phyloP scores from a whole-genome alignment of 2,329 filamentous ascomycete species.

The Fusarium sp. region DNA sequence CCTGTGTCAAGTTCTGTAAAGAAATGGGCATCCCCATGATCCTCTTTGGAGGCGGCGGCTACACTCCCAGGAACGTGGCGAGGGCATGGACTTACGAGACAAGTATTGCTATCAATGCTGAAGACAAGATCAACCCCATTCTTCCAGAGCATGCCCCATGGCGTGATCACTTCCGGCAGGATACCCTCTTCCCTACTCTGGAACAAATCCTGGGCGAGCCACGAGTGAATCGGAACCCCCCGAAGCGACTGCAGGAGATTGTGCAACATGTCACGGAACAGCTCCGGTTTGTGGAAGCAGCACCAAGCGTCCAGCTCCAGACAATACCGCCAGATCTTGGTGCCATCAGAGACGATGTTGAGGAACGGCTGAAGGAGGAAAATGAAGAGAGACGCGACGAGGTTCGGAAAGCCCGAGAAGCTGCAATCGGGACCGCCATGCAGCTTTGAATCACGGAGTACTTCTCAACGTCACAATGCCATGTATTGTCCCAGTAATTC shows the following conservation, averaged over 20 bases:
- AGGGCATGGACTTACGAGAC: constrained; percentile 98
- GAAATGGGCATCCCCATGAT: constrained; percentile 81
- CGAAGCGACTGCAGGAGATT: constrained; percentile 78
- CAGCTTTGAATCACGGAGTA: constrained; percentile 52
- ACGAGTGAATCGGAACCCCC: constrained; percentile 80
- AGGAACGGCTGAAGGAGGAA: constrained; percentile 73
- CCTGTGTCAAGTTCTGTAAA: constrained; percentile 91
- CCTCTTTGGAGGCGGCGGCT: constrained; percentile 92
- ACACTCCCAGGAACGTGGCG: constrained; percentile 95
- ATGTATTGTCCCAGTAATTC: constrained; percentile 3
- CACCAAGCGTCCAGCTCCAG: constrained; percentile 87
- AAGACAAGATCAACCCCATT: constrained; percentile 73
- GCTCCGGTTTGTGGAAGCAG: constrained; percentile 82
- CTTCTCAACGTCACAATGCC: not conserved
- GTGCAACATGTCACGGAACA: constrained; percentile 85
- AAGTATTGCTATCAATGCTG: constrained; percentile 81
- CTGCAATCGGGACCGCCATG: constrained; percentile 66
- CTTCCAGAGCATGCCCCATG: constrained; percentile 86
- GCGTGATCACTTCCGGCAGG: constrained; percentile 86
- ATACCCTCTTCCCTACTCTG: constrained; percentile 89
- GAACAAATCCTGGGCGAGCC: constrained; percentile 74
- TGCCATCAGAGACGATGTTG: constrained; percentile 73
- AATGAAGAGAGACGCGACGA: constrained; percentile 66
- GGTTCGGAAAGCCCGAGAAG: constrained; percentile 63
- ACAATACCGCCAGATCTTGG: constrained; percentile 81